phyloP scores from a whole-genome alignment of 306 rosid species.

The Pueraria montana region DNA sequence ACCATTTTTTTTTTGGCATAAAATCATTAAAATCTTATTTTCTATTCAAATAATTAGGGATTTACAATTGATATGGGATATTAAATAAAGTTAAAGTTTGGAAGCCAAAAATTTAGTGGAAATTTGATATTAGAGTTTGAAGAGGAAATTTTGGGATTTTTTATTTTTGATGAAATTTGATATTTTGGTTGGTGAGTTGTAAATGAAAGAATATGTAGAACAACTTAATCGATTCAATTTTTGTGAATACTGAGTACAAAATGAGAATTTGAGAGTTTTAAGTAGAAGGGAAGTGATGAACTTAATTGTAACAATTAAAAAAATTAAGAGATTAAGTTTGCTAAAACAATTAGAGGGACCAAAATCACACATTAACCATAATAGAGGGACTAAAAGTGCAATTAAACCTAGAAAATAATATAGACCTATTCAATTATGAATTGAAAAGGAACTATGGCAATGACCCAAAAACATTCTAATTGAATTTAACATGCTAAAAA shows the following conservation, averaged over 20 bases:
- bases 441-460: neutral
- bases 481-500: neutral
- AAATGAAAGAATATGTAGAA: neutral
- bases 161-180: neutral
- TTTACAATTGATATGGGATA: neutral
- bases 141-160: neutral
- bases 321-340: neutral
- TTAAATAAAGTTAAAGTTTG: neutral
- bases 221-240: neutral
- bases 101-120: neutral
- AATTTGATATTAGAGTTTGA: neutral
- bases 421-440: constrained; percentile 3
- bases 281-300: neutral
- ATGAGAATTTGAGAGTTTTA: neutral
- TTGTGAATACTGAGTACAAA: neutral
- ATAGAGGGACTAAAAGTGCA: too few relatives aligned
- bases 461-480: too few relatives aligned
- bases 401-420: neutral
- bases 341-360: neutral
- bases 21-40: neutral
- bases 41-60: neutral
- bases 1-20: neutral
- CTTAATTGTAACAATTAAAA: neutral
- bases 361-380: too few relatives aligned
- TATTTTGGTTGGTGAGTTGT: neutral